phyloP scores from a whole-genome alignment of 2,329 filamentous ascomycete genomes.

The Fusarium tanahbumbuense region DNA sequence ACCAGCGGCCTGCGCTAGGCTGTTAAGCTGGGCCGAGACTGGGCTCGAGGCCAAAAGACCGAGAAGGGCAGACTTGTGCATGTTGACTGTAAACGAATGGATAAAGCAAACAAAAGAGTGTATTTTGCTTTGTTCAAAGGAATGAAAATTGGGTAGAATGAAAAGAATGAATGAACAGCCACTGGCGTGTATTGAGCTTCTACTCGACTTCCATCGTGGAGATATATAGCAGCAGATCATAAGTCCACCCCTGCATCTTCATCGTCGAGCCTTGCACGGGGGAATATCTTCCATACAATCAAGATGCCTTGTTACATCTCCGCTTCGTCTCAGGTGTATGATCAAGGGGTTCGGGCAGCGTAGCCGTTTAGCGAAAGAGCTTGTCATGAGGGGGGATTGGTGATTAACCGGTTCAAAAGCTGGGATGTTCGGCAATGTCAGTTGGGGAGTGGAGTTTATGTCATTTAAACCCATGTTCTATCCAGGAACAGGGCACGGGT shows the following conservation, averaged over 20 bases:
- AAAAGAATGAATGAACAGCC: conserved; percentile 19
- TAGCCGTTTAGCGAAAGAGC: conserved; percentile 6
- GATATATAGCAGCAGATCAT: conserved; percentile 21
- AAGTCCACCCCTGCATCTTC: neutral
- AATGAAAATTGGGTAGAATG: conserved; percentile 10
- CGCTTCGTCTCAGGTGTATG: conserved; percentile 43
- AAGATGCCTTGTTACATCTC: conserved; percentile 35
- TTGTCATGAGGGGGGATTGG: conserved; percentile 20
- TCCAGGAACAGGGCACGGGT: neutral
- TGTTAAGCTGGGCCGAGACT: conserved; percentile 57
- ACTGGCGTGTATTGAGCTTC: conserved; percentile 11
- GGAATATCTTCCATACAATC: conserved; percentile 41
- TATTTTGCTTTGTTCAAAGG: conserved; percentile 11
- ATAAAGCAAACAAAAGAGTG: conserved; percentile 29
- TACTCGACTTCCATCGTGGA: conserved; percentile 14
- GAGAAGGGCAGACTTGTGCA: conserved; percentile 42
- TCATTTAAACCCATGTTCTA: conserved; percentile 1
- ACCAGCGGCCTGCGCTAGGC: conserved; percentile 66
- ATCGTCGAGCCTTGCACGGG: conserved; percentile 27
- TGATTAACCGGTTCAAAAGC: conserved; percentile 4
- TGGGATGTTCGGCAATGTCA: conserved; percentile 29
- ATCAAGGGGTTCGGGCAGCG: conserved; percentile 28
- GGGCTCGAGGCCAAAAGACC: conserved; percentile 44
- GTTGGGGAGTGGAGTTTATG: conserved; percentile 1
- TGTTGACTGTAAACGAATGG: conserved; percentile 18